Evolutionary conservation across 2,329 filamentous ascomycete species (phyloP), one percentile per base, ranked within the genome.

Genomic region (Dactylellina drechsleri): DNA sequence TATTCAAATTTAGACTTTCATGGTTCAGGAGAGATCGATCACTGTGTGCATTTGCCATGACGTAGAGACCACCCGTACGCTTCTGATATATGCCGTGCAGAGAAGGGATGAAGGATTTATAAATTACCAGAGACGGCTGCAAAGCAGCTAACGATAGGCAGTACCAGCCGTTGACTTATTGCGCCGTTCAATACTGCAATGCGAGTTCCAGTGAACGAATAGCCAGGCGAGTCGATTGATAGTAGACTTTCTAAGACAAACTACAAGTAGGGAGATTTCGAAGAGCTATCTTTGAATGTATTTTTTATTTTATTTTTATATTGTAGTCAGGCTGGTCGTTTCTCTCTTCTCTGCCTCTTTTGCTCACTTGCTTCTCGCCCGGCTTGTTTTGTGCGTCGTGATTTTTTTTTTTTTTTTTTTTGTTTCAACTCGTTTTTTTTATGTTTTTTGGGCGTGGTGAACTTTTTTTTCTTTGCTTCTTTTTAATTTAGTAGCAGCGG

Each of bases 61-160:
- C 62, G 70, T 47, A 58, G 61, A 74, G 70, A 47, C 45, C 47
- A 31, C 54, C 13, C 47, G 31, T 41, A 40, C 49, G 50, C 28
- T 57, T 57, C 57, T 57, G 58, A 16, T 54, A 20, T 68, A 40
- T 68, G 58, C 64, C 64, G 58, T 75, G 64, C 58, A 75, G 47
- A 50, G 57, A 75, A 75, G 54, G 64, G 58, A 60, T 54, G 31
- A 57, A 45, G 50, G 62, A 68, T 60, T 50, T 45, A 47, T 47
- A 18, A 58, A 36, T 15, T 67, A 36, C 31, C 31, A 36, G 26
- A 49, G 57, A 64, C 43, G 57, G 64, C 54, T 45, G 57, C 64
- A 36, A 68, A 64, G 62, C 47, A 16, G 71, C 64, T 62, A 75
- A 53, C 58, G 71, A 75, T 64, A 59, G 31, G 45, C 64, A 60